Percentiles rank a stretch among this genome's conserved stretches.
These are phyloP conservation scores for Backusella australiensis DNA, from an alignment of 192 early-diverging fungal species.

Conservation along the genomic window DNA sequence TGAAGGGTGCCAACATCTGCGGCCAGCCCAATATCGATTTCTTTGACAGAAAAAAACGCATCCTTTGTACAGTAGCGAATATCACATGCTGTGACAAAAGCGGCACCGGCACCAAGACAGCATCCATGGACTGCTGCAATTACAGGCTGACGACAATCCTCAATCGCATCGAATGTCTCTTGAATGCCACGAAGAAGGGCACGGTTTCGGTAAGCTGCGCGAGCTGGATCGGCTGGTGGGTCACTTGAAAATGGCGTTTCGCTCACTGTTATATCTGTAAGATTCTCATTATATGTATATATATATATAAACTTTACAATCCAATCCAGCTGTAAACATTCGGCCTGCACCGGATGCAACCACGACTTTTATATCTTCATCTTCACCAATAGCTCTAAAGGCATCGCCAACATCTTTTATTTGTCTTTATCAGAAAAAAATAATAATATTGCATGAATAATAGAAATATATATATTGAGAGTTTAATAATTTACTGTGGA, in stretches of 20 bases:
- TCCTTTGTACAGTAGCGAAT: conserved; percentile 79
- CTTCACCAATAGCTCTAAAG: conserved; percentile 57
- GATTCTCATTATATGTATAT: too few relatives aligned
- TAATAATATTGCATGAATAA: neutral
- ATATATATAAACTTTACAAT: conserved; percentile 43
- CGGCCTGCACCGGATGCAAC: conserved; percentile 74
- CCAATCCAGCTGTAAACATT: conserved; percentile 89
- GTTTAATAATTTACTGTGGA: conserved; percentile 36
- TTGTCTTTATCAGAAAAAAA: conserved; percentile 36
- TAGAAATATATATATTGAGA: too few relatives aligned
- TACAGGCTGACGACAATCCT: conserved; percentile 85
- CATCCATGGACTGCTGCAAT: conserved; percentile 81
- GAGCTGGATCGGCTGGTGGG: neutral
- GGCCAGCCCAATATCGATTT: conserved; percentile 92
- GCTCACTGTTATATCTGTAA: neutral
- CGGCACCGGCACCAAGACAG: conserved; percentile 86
- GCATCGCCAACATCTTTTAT: conserved; percentile 65
- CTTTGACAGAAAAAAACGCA: conserved; percentile 83
- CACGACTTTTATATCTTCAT: conserved; percentile 70
- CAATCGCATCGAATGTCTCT: conserved; percentile 73
- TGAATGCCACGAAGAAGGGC: conserved; percentile 40
- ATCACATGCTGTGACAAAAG: conserved; percentile 90
- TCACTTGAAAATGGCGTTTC: neutral
- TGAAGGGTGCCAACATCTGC: conserved; percentile 95
- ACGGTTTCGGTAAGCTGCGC: neutral